These are phyloP conservation scores for Tilletia walkeri DNA, from an alignment of 1,284 basidiomycete species.

Conservation along the genomic window DNA sequence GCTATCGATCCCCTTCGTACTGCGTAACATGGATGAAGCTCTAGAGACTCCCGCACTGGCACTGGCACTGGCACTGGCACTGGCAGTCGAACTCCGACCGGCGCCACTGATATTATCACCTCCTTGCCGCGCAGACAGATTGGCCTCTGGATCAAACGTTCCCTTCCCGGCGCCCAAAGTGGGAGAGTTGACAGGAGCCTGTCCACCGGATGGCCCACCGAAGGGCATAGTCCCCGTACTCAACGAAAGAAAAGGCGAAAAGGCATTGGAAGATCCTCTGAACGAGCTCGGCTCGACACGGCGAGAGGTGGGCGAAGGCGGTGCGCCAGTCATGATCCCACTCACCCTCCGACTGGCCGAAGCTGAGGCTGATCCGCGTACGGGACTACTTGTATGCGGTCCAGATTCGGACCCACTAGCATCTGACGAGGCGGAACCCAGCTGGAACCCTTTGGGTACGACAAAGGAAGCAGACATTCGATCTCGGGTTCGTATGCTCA, in stretches of 20 bases:
- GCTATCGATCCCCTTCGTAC: neutral
- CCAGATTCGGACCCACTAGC: conserved; percentile 20
- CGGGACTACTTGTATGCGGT: conserved; percentile 25
- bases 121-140: no score
- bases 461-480: conserved; percentile 16
- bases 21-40: neutral
- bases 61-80: no score
- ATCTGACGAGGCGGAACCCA: conserved; percentile 13
- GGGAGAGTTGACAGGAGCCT: no score
- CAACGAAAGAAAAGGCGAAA: conserved; percentile 34
- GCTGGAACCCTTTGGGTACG: conserved; percentile 22
- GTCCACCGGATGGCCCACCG: no score
- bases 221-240: conserved; percentile 15
- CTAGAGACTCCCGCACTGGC: neutral
- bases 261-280: conserved; percentile 31
- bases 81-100: no score
- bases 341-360: conserved; percentile 32
- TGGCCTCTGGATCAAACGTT: neutral
- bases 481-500: conserved; percentile 18
- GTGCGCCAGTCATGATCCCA: conserved; percentile 28
- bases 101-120: no score
- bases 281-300: conserved; percentile 17
- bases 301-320: conserved; percentile 29
- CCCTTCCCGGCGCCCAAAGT: neutral
- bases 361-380: conserved; percentile 23